A percentile compares a stretch with the other conserved stretches of the same genome.
Evolutionary conservation across 495 filamentous ascomycete species (phyloP).

Genomic region (Pseudomonodictys pantanalensis): DNA sequence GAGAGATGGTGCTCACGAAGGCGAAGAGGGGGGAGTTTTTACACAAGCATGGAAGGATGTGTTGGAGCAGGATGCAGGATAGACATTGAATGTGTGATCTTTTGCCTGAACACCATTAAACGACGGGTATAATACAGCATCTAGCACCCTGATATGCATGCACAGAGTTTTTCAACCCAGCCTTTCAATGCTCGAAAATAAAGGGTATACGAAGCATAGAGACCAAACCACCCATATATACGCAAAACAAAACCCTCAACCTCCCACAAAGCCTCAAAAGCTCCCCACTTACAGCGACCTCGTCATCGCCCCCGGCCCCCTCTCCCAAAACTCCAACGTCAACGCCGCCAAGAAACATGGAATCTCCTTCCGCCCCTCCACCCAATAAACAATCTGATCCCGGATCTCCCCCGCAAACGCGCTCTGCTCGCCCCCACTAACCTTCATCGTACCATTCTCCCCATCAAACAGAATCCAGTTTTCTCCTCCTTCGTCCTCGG

Average conservation of each 20-base stretch:
- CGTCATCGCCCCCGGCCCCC: constrained; percentile 88
- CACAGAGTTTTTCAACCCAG: no score
- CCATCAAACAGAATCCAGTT: constrained; percentile 96
- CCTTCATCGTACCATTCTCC: constrained; percentile 95
- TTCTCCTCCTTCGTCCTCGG: constrained; percentile 60
- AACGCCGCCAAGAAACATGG: constrained; percentile 87
- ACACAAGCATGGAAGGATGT: constrained; percentile 26
- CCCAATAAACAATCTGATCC: constrained; percentile 87
- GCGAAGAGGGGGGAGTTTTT: constrained; percentile 30
- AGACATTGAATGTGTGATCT: no score
- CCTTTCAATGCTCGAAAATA: no score
- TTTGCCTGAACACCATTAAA: no score
- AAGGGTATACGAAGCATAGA: no score
- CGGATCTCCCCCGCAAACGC: constrained; percentile 80
- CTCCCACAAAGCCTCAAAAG: not conserved
- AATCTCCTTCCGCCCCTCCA: constrained; percentile 83
- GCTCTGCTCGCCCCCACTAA: constrained; percentile 82
- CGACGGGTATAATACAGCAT: no score
- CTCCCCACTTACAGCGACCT: constrained; percentile 38
- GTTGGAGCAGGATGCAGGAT: constrained; percentile 2
- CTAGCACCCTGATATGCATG: no score
- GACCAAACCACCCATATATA: no score
- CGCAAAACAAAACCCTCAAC: no score
- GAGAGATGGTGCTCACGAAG: constrained; percentile 48
- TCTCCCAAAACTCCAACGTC: constrained; percentile 89